These are phyloP conservation scores for Sphenostylis stenocarpa DNA, from an alignment of 306 rosid genomes.

Conservation along the genomic window DNA sequence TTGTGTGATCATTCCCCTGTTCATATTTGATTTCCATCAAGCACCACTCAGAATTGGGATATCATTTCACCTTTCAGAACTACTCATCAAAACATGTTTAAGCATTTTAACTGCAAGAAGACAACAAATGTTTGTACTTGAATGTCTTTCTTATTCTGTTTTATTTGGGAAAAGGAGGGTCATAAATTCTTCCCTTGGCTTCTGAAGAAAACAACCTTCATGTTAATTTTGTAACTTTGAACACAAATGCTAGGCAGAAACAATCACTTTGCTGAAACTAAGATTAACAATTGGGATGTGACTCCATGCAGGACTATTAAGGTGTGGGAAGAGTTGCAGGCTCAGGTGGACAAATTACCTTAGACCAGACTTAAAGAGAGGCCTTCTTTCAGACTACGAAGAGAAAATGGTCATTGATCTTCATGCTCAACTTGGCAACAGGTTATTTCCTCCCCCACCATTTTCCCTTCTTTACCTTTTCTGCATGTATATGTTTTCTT, in stretches of 20 bases:
- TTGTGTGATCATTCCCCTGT: too few species aligned
- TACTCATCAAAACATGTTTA: neutral
- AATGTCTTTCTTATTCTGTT: neutral
- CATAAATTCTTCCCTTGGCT: neutral
- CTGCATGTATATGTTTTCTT: conserved; percentile 15
- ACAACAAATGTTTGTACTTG: neutral
- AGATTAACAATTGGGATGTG: neutral
- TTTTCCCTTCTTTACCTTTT: conserved; percentile 10
- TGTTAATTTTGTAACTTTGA: neutral
- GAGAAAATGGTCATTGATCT: conserved; percentile 93
- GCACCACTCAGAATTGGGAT: conserved; percentile 6
- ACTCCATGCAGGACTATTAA: conserved; percentile 66
- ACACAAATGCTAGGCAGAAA: neutral
- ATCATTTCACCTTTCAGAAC: neutral
- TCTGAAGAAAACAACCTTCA: neutral
- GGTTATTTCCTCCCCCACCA: conserved; percentile 40
- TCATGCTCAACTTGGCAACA: conserved; percentile 93
- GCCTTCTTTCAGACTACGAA: conserved; percentile 78
- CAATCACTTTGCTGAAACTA: neutral
- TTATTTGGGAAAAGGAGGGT: neutral
- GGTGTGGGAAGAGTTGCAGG: conserved; percentile 98
- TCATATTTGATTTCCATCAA: conserved; percentile 17
- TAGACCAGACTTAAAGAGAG: conserved; percentile 93
- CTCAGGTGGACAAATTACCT: conserved; percentile 92
- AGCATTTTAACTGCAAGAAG: neutral